Evolutionary conservation across 2,329 filamentous ascomycete genomes (phyloP).

Genomic region (Penicillium psychrosexuale): DNA sequence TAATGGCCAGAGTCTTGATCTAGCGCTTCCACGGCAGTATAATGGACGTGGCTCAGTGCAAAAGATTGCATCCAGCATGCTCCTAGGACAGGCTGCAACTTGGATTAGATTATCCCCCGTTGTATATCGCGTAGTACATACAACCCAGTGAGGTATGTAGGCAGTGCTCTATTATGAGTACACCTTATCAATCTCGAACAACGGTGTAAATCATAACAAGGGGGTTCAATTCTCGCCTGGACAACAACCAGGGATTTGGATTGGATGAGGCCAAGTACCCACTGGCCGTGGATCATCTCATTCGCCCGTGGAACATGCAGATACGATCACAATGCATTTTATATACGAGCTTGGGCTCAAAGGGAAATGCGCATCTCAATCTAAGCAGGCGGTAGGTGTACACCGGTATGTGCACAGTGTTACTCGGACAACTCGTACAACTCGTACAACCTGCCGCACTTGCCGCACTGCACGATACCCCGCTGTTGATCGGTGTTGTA

Average conservation of each 20-base stretch:
- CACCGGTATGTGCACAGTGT: background rate
- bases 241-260: background rate
- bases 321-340: background rate
- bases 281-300: background rate
- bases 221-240: background rate
- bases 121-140: background rate
- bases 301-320: background rate
- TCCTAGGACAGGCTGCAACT: conserved; percentile 3
- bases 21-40: background rate
- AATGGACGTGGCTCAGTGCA: conserved; percentile 10
- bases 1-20: conserved; percentile 16
- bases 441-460: conserved; percentile 16
- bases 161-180: conserved; percentile 2
- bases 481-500: background rate
- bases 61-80: background rate
- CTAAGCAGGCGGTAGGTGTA: background rate
- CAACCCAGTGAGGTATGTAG: background rate
- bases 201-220: too few relatives aligned
- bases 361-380: background rate
- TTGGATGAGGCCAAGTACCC: conserved; percentile 1
- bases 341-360: background rate
- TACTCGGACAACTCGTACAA: background rate
- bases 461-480: conserved; percentile 14
- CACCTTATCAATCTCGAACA: conserved; percentile 17
- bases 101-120: conserved; percentile 1